Percentiles rank a stretch among this genome's conserved stretches.
phyloP scores from a whole-genome alignment of 176 grass and related monocot species.

The Areca catechu region DNA sequence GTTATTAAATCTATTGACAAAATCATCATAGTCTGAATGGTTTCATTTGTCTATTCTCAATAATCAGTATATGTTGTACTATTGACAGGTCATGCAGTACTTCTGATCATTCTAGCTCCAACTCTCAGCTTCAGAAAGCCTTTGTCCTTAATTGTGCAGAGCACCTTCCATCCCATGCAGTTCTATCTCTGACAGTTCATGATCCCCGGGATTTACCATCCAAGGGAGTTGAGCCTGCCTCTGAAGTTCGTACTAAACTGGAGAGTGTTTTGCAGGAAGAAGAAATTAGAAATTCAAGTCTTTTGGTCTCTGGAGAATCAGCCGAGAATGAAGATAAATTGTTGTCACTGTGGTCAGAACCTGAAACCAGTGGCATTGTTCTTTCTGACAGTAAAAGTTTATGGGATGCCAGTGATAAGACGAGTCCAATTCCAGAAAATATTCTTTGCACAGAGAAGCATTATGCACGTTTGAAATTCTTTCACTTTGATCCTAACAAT shows the following conservation, averaged over 20 bases:
- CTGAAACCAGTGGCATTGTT: conserved; percentile 33
- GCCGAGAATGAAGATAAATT: conserved; percentile 19
- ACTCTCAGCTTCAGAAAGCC: conserved; percentile 21
- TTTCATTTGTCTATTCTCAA: conserved; percentile 8
- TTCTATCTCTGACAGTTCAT: conserved; percentile 59
- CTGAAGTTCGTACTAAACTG: conserved; percentile 12
- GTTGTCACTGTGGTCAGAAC: conserved; percentile 25
- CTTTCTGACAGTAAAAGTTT: conserved; percentile 44
- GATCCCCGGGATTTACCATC: conserved; percentile 58
- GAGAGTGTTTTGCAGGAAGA: conserved; percentile 33
- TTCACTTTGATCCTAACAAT: conserved; percentile 49
- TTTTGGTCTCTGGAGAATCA: conserved; percentile 2
- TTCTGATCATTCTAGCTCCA: conserved; percentile 23
- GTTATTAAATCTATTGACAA: background rate
- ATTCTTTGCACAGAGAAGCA: conserved; percentile 64
- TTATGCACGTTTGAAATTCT: conserved; percentile 35
- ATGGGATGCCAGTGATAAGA: conserved; percentile 48
- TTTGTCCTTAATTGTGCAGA: conserved; percentile 32
- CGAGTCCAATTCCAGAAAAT: conserved; percentile 47
- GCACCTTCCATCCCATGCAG: conserved; percentile 43
- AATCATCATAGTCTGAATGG: too few relatives aligned
- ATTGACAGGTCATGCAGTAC: conserved; percentile 21
- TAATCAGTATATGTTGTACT: conserved; percentile 10
- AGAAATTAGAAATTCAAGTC: conserved; percentile 17
- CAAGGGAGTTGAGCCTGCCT: conserved; percentile 9